Evolutionary conservation across 2,329 filamentous ascomycete species (phyloP), one percentile per base, ranked within the genome.

Genomic region (Microcyclosporella mali): DNA sequence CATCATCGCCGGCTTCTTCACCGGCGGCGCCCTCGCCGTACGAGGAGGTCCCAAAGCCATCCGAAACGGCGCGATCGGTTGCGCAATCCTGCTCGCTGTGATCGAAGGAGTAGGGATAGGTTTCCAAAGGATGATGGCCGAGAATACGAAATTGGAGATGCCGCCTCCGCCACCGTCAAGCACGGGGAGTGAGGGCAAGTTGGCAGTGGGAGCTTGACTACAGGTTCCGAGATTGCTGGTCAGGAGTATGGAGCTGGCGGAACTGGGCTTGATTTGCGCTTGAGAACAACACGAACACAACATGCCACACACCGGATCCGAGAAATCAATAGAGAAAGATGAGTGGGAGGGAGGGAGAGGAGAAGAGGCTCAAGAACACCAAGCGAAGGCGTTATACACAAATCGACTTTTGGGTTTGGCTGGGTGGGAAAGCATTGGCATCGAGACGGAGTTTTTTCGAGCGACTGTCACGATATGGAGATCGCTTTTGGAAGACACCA

Each of bases 21-120:
- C 92, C 3, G 89, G 88, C 60, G 92, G 92, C 56, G 81, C 90
- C 21, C 77, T 98, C 27, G 92, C 92, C 39, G 82, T 97, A 50
- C 81, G 92, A 70, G 92, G 92, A 59, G 92, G 92, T 46, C 84
- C 84, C 67, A 89, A 87, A 73, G 88, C 90, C 16, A 88, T 92
- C 51, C 78, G 92, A 59, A 97, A 97, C 69, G 89, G 88, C 47
- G 92, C 92, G 50, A 97, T 98, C 60, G 92, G 90, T 56, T 97
- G 92, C 66, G 92, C 88, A 18, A 85, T 95, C 53, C 78, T 98
- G 60, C 75, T 98, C 34, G 92, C 87, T 38, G 90, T 98, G 53
- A 97, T 98, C 52, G 90, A 98, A 69, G 90, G 92, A 59, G 92
- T 97, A 42, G 90, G 90, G 58, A 97, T 98, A 62, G 89, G 86